Percentiles rank a stretch among this genome's conserved stretches.
Evolutionary conservation across 1,284 basidiomycete genomes (phyloP).

Genomic region (Anthracocystis setariae): DNA sequence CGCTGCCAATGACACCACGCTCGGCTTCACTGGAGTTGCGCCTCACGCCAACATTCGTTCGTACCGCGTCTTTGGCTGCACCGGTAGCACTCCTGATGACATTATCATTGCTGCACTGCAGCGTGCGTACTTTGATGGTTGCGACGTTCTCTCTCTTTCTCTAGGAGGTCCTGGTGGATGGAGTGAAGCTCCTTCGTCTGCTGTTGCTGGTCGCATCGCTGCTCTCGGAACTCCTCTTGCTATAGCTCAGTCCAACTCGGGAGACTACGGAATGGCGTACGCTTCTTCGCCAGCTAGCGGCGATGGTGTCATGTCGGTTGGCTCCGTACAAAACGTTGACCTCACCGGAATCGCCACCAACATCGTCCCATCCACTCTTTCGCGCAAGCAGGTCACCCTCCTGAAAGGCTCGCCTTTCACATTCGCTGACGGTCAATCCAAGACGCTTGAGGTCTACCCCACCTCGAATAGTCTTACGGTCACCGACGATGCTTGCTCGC

Average conservation of each 20-base stretch:
- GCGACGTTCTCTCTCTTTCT: constrained; percentile 75
- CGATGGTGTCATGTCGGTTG: constrained; percentile 62
- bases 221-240: constrained; percentile 48
- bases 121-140: constrained; percentile 58
- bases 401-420: constrained; percentile 50
- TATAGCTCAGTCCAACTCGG: constrained; percentile 68
- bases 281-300: constrained; percentile 68
- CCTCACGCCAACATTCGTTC: constrained; percentile 56
- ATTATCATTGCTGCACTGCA: constrained; percentile 68
- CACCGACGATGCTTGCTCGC: constrained; percentile 47
- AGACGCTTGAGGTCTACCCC: constrained; percentile 47
- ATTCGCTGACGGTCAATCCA: constrained; percentile 32
- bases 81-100: constrained; percentile 65
- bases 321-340: constrained; percentile 64
- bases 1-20: constrained; percentile 71
- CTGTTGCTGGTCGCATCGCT: constrained; percentile 41
- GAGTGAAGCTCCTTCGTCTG: constrained; percentile 35
- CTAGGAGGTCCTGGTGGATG: constrained; percentile 71
- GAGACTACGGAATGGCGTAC: constrained; percentile 68
- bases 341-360: constrained; percentile 49
- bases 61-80: constrained; percentile 70
- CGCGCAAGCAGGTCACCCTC: constrained; percentile 31
- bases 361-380: constrained; percentile 32
- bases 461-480: constrained; percentile 44
- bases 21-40: constrained; percentile 57